Evolutionary conservation across 75 land plant species (phyloP), one percentile per base, ranked within the genome.

Genomic region (Adiantum capillusveneris): DNA sequence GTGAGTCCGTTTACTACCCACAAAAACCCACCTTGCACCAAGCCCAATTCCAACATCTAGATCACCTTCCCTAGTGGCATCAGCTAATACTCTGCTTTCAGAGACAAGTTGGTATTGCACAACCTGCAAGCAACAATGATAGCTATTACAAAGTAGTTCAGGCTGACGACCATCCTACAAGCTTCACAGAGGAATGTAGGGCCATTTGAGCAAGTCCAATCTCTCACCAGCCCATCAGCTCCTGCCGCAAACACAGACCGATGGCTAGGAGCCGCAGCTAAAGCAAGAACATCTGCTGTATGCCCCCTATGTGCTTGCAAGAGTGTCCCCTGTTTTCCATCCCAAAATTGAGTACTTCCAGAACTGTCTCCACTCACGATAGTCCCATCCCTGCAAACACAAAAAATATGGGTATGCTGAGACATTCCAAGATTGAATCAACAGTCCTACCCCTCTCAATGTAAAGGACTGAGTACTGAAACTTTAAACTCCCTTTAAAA

Each of bases 271-370:
- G 75, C 31, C 43, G 89, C 77, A 37, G 88, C 86, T 42, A 95
- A 63, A 37, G 92, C 84, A 67, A 80, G 74, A 17, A 82, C 92
- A 77, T 95, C 97, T 55, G 93, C 99, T 37, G 69, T 66, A 62
- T 95, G 99, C 17, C 57, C 56, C 34, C 86, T 65, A 59, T 78
- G 82, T 5, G 79, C 75, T 53, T 87, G 88, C 77, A 95, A 51
- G 16, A 90, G 81, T 26, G 97, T 87, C 50, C 99, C 99, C 51
- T 74, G 70, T 6, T 66, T 53, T 52, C 79, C 76, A 65, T 95
- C 97, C 99, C 99, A 95, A 70, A 95, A 95, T 60, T 90, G 99
- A 37, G 86, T 87, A 60, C 78, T 79, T 16, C 99, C 99, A 49
- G 81, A 65, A 70, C 99, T 90, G 57, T 95, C 99, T 41, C 78